These are phyloP conservation scores for Petunia axillaris DNA, from an alignment of 257 asterid genomes.

Conservation along the genomic window DNA sequence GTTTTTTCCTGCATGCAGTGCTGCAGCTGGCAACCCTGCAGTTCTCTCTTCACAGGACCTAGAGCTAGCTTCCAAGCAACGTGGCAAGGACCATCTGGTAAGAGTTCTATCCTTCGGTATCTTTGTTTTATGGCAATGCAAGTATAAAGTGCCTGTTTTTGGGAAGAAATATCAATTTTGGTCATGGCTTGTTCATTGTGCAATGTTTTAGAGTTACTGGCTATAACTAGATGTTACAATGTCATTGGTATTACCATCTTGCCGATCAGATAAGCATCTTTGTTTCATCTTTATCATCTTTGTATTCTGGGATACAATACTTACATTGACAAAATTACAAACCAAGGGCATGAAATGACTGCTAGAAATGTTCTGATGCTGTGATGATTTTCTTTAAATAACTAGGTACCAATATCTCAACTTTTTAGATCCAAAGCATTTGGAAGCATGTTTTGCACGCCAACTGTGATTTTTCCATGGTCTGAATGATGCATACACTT, in stretches of 20 bases:
- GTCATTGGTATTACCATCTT: background rate
- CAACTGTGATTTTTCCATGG: background rate
- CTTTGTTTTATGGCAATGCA: background rate
- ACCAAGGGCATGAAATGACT: background rate
- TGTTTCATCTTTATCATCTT: too few species aligned
- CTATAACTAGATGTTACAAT: too few species aligned
- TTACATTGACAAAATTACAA: background rate
- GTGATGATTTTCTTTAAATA: background rate
- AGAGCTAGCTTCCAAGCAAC: conserved; percentile 47
- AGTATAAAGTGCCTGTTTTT: background rate
- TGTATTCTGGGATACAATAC: background rate
- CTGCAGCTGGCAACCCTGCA: conserved; percentile 38
- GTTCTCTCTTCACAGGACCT: conserved; percentile 57
- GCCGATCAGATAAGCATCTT: background rate
- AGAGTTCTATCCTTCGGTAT: background rate
- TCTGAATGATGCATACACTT: too few species aligned
- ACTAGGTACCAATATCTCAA: background rate
- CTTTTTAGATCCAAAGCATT: background rate
- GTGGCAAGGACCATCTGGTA: conserved; percentile 3
- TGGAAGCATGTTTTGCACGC: background rate
- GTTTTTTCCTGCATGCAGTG: conserved; percentile 53
- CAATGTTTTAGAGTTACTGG: background rate
- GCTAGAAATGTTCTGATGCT: background rate
- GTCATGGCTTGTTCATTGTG: background rate
- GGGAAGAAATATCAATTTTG: background rate